These are phyloP conservation scores for Clausena lansium DNA, from an alignment of 345 rosid species.

Conservation along the genomic window DNA sequence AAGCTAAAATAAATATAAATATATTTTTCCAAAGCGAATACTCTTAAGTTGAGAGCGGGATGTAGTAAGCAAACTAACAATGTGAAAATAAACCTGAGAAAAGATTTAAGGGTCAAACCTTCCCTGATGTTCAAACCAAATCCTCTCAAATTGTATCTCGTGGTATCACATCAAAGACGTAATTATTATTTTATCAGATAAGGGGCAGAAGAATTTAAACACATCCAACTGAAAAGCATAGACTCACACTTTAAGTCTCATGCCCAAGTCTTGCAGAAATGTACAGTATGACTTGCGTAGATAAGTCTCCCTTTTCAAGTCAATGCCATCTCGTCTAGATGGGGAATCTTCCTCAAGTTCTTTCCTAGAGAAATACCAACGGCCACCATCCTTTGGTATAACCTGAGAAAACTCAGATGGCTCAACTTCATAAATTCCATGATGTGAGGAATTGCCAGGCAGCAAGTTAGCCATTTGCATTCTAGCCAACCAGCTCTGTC, in stretches of 20 bases:
- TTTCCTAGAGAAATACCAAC: slow-evolving; percentile 54
- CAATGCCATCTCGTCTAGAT: slow-evolving; percentile 51
- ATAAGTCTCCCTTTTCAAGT: slow-evolving; percentile 58
- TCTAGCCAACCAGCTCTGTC: background rate
- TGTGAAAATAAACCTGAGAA: background rate
- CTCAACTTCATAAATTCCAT: slow-evolving; percentile 9
- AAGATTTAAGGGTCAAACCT: background rate
- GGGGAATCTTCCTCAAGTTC: slow-evolving; percentile 64
- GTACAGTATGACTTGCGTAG: slow-evolving; percentile 62
- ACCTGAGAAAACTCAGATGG: background rate
- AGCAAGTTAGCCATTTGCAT: slow-evolving; percentile 3
- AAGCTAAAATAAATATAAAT: background rate
- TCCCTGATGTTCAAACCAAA: slow-evolving; percentile 3
- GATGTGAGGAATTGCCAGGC: slow-evolving; percentile 9
- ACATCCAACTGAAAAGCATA: slow-evolving; percentile 7
- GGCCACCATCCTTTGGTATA: slow-evolving; percentile 22
- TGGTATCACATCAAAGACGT: background rate
- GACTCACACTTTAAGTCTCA: slow-evolving; percentile 66
- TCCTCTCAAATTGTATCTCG: slow-evolving; percentile 2
- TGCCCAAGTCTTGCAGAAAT: slow-evolving; percentile 62
- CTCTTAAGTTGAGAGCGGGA: background rate
- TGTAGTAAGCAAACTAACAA: background rate
- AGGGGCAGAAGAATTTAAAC: slow-evolving; percentile 4
- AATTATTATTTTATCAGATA: slow-evolving; percentile 3
- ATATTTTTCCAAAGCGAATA: background rate